Percentiles rank a stretch among this genome's conserved stretches.
Conservation (phyloP, 169 alveolate genomes). For the Plasmodium billcollinsi region DNA sequence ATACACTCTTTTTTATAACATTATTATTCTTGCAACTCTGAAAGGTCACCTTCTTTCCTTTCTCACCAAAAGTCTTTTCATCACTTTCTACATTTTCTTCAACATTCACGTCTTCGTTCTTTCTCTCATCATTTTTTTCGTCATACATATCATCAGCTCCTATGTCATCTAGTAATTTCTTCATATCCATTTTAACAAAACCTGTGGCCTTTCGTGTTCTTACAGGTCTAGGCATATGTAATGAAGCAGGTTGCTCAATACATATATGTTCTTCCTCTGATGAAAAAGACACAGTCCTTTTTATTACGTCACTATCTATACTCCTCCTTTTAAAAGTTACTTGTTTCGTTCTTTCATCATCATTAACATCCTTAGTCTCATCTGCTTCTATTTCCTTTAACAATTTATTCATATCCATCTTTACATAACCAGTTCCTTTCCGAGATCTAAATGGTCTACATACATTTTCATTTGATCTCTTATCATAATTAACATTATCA, state of each 20-base stretch:
- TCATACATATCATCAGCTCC: constrained; percentile 21
- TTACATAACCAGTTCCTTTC: constrained; percentile 54
- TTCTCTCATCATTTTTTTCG: not conserved
- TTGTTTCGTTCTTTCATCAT: not conserved
- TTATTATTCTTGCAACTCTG: not conserved
- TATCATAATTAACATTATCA: too few relatives aligned
- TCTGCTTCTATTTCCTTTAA: constrained; percentile 42
- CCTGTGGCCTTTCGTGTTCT: constrained; percentile 52
- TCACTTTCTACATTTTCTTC: not conserved
- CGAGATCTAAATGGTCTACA: constrained; percentile 27
- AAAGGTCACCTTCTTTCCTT: not conserved
- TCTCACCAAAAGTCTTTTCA: not conserved
- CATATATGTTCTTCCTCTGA: constrained; percentile 2
- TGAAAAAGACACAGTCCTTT: constrained; percentile 20
- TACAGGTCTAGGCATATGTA: constrained; percentile 21
- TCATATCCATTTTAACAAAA: constrained; percentile 46
- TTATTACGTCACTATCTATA: not conserved
- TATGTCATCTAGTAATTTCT: constrained; percentile 33
- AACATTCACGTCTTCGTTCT: not conserved
- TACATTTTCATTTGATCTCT: not conserved
- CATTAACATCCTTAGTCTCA: not conserved
- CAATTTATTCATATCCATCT: constrained; percentile 51
- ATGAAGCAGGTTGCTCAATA: constrained; percentile 9
- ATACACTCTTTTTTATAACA: constrained; percentile 31
- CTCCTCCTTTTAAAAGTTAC: not conserved